A percentile compares a stretch with the other conserved stretches of the same genome.
phyloP scores from a whole-genome alignment of 805 yeast species.

The Priceomyces melissophilus region DNA sequence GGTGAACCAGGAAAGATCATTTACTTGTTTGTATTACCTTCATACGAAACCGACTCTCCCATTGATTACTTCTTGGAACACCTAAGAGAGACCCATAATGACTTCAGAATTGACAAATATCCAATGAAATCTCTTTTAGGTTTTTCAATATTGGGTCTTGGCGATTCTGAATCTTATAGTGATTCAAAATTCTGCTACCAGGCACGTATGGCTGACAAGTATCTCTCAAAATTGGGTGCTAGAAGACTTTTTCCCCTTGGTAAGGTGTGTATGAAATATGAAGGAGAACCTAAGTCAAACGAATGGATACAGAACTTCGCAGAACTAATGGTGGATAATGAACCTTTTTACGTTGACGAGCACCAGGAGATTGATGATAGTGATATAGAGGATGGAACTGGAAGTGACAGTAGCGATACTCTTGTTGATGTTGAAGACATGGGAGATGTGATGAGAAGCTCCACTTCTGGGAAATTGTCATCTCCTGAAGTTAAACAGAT shows the following conservation, averaged over 20 bases:
- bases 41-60: constrained; percentile 91
- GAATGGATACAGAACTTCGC: constrained; percentile 67
- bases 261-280: constrained; percentile 72
- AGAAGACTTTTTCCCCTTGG: constrained; percentile 83
- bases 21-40: constrained; percentile 76
- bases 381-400: constrained; percentile 36
- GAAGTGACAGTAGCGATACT: constrained; percentile 35
- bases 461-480: constrained; percentile 16
- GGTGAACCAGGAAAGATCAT: constrained; percentile 27
- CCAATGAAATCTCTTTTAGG: constrained; percentile 72
- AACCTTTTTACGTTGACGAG: constrained; percentile 59
- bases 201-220: constrained; percentile 68
- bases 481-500: constrained; percentile 54
- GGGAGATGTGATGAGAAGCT: constrained; percentile 56
- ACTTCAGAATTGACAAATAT: constrained; percentile 79
- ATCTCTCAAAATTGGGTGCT: constrained; percentile 81
- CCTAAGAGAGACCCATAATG: constrained; percentile 74
- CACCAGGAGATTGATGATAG: constrained; percentile 57
- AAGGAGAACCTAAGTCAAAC: constrained; percentile 53
- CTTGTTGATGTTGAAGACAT: constrained; percentile 86
- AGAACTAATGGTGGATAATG: constrained; percentile 63
- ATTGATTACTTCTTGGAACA: constrained; percentile 82
- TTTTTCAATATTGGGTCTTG: constrained; percentile 81
- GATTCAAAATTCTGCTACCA: constrained; percentile 83
- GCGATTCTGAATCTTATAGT: constrained; percentile 80